phyloP scores from a whole-genome alignment of 176 grass and related monocot genomes.

The Bothriochloa decipiens region DNA sequence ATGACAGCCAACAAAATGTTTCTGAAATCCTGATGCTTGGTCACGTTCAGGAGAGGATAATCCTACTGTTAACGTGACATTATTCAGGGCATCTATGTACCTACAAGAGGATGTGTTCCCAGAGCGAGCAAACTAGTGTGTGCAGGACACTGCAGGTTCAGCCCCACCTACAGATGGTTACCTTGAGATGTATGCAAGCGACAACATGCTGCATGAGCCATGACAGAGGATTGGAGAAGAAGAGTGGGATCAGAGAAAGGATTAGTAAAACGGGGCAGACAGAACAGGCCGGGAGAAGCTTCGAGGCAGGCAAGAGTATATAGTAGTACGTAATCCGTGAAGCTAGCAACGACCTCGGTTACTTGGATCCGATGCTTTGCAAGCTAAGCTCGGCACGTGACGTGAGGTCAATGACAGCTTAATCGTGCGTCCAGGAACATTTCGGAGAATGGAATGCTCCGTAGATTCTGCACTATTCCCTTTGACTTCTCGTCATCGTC shows the following conservation, averaged over 20 bases:
- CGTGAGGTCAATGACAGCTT: constrained; percentile 52
- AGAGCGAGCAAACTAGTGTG: not conserved
- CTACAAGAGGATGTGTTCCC: not conserved
- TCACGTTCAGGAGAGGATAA: not conserved
- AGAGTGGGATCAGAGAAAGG: not conserved
- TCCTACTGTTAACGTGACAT: not conserved
- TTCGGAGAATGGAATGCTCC: constrained; percentile 91
- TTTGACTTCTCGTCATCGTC: constrained; percentile 25
- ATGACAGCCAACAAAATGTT: not conserved
- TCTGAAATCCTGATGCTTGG: not conserved
- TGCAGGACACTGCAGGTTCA: too few relatives aligned
- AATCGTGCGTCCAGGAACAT: constrained; percentile 66
- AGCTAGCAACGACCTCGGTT: not conserved
- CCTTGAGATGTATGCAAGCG: constrained; percentile 51
- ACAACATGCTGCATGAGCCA: not conserved
- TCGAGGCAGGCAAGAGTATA: not conserved
- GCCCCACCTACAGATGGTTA: not conserved
- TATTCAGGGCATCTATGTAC: not conserved
- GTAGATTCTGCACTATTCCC: constrained; percentile 76
- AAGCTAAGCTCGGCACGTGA: constrained; percentile 12
- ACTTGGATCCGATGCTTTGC: constrained; percentile 41
- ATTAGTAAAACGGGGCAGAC: not conserved
- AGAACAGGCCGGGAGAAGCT: not conserved
- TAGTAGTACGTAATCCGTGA: not conserved
- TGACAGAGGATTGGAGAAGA: not conserved